phyloP scores from a whole-genome alignment of 2,329 filamentous ascomycete genomes.

The Beauveria rudraprayagi region DNA sequence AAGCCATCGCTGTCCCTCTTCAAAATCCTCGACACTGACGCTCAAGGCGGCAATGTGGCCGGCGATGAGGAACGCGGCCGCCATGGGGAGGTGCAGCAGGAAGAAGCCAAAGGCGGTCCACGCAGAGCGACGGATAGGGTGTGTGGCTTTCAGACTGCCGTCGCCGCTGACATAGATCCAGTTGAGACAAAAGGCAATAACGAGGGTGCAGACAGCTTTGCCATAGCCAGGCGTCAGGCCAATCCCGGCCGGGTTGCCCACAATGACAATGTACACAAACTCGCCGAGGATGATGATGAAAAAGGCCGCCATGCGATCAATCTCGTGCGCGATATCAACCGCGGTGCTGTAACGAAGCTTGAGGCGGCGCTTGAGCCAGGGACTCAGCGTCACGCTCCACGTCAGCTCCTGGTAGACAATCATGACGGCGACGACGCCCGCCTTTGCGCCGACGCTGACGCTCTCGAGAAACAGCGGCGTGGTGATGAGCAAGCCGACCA shows the following conservation, averaged over 20 bases:
- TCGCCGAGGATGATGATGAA: conserved; percentile 45
- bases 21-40: conserved; percentile 29
- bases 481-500: conserved; percentile 31
- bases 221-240: conserved; percentile 35
- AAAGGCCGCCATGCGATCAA: conserved; percentile 42
- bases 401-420: conserved; percentile 33
- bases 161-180: conserved; percentile 43
- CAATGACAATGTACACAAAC: conserved; percentile 40
- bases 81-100: conserved; percentile 35
- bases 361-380: conserved; percentile 34
- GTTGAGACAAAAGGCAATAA: conserved; percentile 42
- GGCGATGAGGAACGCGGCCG: conserved; percentile 37
- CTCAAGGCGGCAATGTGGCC: conserved; percentile 37
- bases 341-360: conserved; percentile 38
- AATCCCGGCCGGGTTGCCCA: conserved; percentile 36
- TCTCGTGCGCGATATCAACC: conserved; percentile 40
- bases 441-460: conserved; percentile 32
- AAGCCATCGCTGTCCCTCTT: conserved; percentile 37
- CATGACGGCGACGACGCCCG: conserved; percentile 33
- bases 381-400: conserved; percentile 37
- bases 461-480: conserved; percentile 36
- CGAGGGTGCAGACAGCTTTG: conserved; percentile 38
- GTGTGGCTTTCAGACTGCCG: conserved; percentile 33
- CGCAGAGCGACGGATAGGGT: conserved; percentile 36
- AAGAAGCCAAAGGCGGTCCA: conserved; percentile 38